Evolutionary conservation across 106 monocot genomes (phyloP).

Genomic region (Posidonia australis): DNA sequence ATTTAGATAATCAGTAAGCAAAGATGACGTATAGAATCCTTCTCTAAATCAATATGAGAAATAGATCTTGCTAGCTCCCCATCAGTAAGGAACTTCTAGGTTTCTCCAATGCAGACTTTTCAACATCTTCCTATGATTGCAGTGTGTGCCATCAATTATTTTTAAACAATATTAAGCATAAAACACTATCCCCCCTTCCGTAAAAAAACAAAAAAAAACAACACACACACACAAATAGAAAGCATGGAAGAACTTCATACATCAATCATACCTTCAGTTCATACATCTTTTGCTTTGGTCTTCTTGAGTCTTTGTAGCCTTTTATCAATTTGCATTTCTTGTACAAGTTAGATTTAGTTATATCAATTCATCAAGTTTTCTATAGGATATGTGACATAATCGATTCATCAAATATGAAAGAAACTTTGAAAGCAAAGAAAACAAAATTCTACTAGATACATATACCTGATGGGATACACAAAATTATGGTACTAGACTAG

Average conservation of each 20-base stretch:
- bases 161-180: slow-evolving; percentile 1
- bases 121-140: slow-evolving; percentile 63
- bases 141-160: neutral
- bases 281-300: slow-evolving; percentile 70
- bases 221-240: no score
- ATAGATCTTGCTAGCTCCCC: slow-evolving; percentile 93
- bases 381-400: neutral
- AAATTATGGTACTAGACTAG: no score
- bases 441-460: neutral
- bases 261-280: slow-evolving; percentile 61
- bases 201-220: no score
- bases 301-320: slow-evolving; percentile 92
- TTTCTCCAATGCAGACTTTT: slow-evolving; percentile 80
- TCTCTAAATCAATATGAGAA: slow-evolving; percentile 68
- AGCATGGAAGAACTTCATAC: neutral
- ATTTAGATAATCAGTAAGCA: no score
- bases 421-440: neutral
- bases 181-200: no score
- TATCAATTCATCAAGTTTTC: neutral
- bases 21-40: slow-evolving; percentile 75
- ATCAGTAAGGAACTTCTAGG: slow-evolving; percentile 72
- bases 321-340: slow-evolving; percentile 82
- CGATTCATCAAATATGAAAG: no score
- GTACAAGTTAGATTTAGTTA: slow-evolving; percentile 12
- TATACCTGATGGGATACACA: slow-evolving; percentile 48